Evolutionary conservation across 2,329 filamentous ascomycete genomes (phyloP), one percentile per base, ranked within the genome.

Genomic region (Clarireedia sp.): DNA sequence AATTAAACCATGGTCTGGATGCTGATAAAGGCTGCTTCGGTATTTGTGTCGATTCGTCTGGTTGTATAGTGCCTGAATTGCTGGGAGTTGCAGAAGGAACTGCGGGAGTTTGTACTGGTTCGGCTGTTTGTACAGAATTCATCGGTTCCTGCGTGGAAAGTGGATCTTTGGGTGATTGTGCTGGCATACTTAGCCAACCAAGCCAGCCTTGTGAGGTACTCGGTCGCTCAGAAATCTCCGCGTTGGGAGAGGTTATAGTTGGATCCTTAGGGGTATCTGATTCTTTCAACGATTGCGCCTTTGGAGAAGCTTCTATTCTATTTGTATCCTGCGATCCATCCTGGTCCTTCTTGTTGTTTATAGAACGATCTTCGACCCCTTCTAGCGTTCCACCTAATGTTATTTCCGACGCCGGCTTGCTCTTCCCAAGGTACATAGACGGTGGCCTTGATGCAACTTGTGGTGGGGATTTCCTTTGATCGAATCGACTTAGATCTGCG

Each of bases 171-270:
- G 51, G 24, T 23, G 52, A 49, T 21, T 45, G 55, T 40, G 65
- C 47, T 38, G 74, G 60, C 40, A 67, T 67, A 40, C 52, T 49
- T 33, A 79, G 70, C 80, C 81, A 83, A 33, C 77, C 76, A 14
- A 82, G 67, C 81, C 80, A 83, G 19, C 78, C 73, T 24, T 76
- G 74, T 6, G 76, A 71, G 21, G 59, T 66, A 9, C 51, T 48
- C 19, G 66, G 66, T 24, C 56, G 54, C 33, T 56, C 46, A n/a
- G 59, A 26, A 44, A 19, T 51, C 38, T 51, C 40, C 12, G 47
- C 24, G 26, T 37, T 33, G n/a, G 40, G 26, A 12, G 48, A 45
- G 33, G 19, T 14, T 21, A 43, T 29, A n/a, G 33, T 33, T 41
- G 55, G 9, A 24, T 62, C 53, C 33, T 33, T 33, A n/a, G 48